Evolutionary conservation across 2,329 filamentous ascomycete species (phyloP).

Genomic region (Raffaelea arxii): DNA sequence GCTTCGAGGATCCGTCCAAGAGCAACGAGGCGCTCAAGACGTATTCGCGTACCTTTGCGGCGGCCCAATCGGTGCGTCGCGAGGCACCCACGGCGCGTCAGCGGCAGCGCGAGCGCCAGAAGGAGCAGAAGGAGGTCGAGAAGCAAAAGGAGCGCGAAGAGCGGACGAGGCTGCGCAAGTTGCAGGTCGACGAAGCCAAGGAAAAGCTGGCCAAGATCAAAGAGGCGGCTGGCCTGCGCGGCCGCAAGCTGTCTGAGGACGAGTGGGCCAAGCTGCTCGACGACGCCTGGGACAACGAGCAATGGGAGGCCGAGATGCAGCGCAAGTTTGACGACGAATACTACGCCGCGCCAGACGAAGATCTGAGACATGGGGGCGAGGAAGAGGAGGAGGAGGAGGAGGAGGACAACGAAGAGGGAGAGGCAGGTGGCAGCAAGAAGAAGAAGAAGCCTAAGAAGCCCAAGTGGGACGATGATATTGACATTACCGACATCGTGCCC

Average conservation of each 20-base stretch:
- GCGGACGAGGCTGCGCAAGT: constrained; percentile 69
- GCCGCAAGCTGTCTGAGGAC: constrained; percentile 57
- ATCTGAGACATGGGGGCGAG: constrained; percentile 43
- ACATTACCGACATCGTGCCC: constrained; percentile 84
- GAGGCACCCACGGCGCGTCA: constrained; percentile 72
- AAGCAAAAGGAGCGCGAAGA: constrained; percentile 70
- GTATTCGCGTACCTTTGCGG: constrained; percentile 78
- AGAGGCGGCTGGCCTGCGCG: constrained; percentile 71
- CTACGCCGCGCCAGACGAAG: constrained; percentile 63
- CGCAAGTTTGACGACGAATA: constrained; percentile 84
- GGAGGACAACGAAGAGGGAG: constrained; percentile 29
- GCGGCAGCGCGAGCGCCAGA: constrained; percentile 68
- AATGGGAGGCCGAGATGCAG: constrained; percentile 87
- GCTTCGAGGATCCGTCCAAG: constrained; percentile 85
- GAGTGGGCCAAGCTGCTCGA: constrained; percentile 82
- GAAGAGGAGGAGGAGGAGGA: constrained; percentile 26
- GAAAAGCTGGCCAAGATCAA: constrained; percentile 81
- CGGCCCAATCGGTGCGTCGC: constrained; percentile 73
- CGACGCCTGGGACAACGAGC: constrained; percentile 76
- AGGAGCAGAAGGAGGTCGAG: constrained; percentile 66
- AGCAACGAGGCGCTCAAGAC: constrained; percentile 81
- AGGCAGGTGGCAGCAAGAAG: constrained; percentile 49
- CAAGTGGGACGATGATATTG: constrained; percentile 93
- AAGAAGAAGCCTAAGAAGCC: constrained; percentile 67
- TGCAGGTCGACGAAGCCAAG: constrained; percentile 87